phyloP scores from a whole-genome alignment of 2,329 filamentous ascomycete genomes.

The Fusarium paranaense region DNA sequence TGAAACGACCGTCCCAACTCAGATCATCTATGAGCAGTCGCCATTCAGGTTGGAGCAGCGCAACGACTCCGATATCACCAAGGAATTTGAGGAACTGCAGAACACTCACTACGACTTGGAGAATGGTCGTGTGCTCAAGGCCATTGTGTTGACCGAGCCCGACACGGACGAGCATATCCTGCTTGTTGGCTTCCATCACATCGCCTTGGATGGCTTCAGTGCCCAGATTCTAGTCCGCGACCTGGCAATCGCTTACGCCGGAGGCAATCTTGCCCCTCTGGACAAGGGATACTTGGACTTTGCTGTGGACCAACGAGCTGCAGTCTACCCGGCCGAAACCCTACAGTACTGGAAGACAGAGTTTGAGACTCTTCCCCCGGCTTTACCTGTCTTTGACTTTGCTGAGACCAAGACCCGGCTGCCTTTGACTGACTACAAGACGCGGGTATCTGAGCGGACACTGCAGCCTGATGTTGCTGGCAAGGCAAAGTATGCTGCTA shows the following conservation, averaged over 20 bases:
- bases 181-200: not conserved
- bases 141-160: not conserved
- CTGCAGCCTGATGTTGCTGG: not conserved
- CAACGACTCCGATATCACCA: not conserved
- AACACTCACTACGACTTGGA: not conserved
- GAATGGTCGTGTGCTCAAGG: not conserved
- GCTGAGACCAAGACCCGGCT: not conserved
- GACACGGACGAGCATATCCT: not conserved
- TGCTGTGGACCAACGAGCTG: not conserved
- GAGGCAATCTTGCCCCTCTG: not conserved
- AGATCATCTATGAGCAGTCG: not conserved
- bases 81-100: not conserved
- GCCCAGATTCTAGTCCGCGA: not conserved
- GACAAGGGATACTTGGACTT: not conserved
- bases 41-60: not conserved
- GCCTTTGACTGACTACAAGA: not conserved
- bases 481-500: not conserved
- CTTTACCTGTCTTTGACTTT: not conserved
- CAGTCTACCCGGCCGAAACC: not conserved
- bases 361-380: not conserved
- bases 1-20: not conserved
- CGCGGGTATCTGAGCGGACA: not conserved
- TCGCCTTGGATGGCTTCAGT: not conserved
- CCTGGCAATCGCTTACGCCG: not conserved
- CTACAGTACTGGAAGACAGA: not conserved